Evolutionary conservation across 1,284 basidiomycete genomes (phyloP).

Genomic region (Ceratobasidium sp.): DNA sequence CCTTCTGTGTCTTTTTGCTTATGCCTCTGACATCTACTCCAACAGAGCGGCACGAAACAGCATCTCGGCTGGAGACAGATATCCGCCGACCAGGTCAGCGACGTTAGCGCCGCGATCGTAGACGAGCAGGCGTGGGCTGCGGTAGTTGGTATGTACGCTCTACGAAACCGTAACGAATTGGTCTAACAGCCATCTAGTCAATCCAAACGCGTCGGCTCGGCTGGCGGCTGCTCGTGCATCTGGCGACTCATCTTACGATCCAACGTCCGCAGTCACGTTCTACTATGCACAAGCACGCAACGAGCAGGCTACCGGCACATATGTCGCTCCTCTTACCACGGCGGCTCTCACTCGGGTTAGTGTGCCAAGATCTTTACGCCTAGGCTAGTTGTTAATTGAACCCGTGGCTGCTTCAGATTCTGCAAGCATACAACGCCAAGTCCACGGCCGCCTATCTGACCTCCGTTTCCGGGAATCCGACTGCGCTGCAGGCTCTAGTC

Average conservation of each 20-base stretch:
- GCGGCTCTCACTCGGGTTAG: conserved; percentile 52
- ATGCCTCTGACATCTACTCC: neutral
- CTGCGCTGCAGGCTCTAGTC: conserved; percentile 56
- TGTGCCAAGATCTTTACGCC: conserved; percentile 49
- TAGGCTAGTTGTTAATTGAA: conserved; percentile 46
- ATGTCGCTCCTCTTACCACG: conserved; percentile 55
- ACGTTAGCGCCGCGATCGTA: conserved; percentile 56
- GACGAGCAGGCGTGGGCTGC: conserved; percentile 58
- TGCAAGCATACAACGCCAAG: conserved; percentile 44
- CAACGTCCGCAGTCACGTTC: conserved; percentile 56
- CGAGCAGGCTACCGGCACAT: conserved; percentile 58
- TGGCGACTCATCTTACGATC: conserved; percentile 58
- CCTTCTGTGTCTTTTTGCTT: neutral
- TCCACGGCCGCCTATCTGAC: conserved; percentile 54
- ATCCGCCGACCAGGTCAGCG: conserved; percentile 52
- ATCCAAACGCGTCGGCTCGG: conserved; percentile 55
- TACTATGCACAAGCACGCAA: conserved; percentile 60
- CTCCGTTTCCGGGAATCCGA: neutral
- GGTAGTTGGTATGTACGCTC: conserved; percentile 57
- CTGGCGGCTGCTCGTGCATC: conserved; percentile 56
- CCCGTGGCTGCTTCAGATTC: conserved; percentile 51
- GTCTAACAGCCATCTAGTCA: conserved; percentile 52
- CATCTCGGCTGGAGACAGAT: conserved; percentile 57
- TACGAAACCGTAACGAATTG: neutral
- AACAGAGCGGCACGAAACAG: conserved; percentile 51